Conservation (phyloP, 2,329 filamentous ascomycete species). For the Neofusicoccum sp. region DNA sequence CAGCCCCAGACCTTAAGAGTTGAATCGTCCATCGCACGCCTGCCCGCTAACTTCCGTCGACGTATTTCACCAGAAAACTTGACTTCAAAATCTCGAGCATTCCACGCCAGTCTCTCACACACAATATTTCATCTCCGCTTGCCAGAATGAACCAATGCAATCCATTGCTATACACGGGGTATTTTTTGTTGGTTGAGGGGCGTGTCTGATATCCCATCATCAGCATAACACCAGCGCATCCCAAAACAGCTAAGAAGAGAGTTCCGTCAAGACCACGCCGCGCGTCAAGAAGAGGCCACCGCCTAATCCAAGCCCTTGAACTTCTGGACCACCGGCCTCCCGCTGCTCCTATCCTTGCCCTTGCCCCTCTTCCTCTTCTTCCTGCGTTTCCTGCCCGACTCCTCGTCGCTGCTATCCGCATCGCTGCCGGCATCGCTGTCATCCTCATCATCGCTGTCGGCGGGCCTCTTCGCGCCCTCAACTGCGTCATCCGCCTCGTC, state of each 20-base stretch:
- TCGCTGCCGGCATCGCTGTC: conserved; percentile 29
- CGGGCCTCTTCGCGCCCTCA: conserved; percentile 32
- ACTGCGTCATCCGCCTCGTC: conserved; percentile 52
- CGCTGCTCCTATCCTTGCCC: conserved; percentile 34
- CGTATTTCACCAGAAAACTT: no score
- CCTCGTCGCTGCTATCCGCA: conserved; percentile 46
- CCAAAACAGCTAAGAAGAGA: not conserved
- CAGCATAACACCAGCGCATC: not conserved
- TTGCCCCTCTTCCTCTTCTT: conserved; percentile 48
- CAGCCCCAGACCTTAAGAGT: no score
- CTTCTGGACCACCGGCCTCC: conserved; percentile 30
- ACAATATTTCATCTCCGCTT: no score
- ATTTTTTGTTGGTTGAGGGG: not conserved
- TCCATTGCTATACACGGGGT: conserved; percentile 6
- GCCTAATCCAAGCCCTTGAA: conserved; percentile 37
- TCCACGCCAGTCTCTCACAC: no score
- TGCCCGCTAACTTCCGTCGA: no score
- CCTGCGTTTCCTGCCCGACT: conserved; percentile 45
- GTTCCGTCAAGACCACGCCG: not conserved
- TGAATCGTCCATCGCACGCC: no score
- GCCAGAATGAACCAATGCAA: not conserved
- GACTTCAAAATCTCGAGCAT: no score
- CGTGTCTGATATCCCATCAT: not conserved
- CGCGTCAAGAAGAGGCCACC: not conserved
- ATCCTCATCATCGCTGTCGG: conserved; percentile 45